phyloP scores from a whole-genome alignment of 1,284 basidiomycete species.

The Boletellus sp. region DNA sequence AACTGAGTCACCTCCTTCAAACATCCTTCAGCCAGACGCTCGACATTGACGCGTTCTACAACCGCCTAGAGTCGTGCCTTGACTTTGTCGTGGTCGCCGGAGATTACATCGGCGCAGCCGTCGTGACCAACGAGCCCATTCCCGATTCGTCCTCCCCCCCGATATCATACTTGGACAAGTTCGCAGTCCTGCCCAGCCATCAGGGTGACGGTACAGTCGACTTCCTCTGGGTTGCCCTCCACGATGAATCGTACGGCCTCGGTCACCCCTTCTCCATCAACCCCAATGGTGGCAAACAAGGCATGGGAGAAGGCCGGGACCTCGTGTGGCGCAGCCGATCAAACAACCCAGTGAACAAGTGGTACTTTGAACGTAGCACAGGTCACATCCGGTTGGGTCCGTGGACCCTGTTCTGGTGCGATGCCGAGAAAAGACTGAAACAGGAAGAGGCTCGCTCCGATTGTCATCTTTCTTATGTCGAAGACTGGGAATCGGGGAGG shows the following conservation, averaged over 20 bases:
- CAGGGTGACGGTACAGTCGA: slow-evolving; percentile 99
- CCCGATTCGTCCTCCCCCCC: slow-evolving; percentile 37
- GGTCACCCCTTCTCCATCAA: slow-evolving; percentile 93
- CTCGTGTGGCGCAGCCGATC: slow-evolving; percentile 93
- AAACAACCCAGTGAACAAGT: slow-evolving; percentile 97
- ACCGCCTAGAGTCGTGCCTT: slow-evolving; percentile 69
- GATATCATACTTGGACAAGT: slow-evolving; percentile 97
- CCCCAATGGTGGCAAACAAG: slow-evolving; percentile 89
- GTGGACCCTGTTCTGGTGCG: slow-evolving; percentile 98
- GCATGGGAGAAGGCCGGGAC: slow-evolving; percentile 87
- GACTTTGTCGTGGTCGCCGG: slow-evolving; percentile 96
- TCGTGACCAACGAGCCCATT: slow-evolving; percentile 83
- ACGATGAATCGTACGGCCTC: slow-evolving; percentile 97
- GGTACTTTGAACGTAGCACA: slow-evolving; percentile 96
- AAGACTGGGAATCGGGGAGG: slow-evolving; percentile 79
- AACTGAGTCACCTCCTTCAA: slow-evolving; percentile 82
- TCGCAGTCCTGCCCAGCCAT: slow-evolving; percentile 90
- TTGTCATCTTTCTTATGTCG: slow-evolving; percentile 69
- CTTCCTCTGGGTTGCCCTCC: slow-evolving; percentile 97
- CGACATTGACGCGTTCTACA: slow-evolving; percentile 75
- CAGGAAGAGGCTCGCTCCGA: slow-evolving; percentile 61
- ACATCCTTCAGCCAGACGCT: slow-evolving; percentile 80
- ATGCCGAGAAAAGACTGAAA: slow-evolving; percentile 82
- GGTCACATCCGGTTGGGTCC: slow-evolving; percentile 83
- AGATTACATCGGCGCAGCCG: slow-evolving; percentile 93